A percentile compares a stretch with the other conserved stretches of the same genome.
Evolutionary conservation across 495 filamentous ascomycete species (phyloP).

Genomic region (Neurospora sp.): DNA sequence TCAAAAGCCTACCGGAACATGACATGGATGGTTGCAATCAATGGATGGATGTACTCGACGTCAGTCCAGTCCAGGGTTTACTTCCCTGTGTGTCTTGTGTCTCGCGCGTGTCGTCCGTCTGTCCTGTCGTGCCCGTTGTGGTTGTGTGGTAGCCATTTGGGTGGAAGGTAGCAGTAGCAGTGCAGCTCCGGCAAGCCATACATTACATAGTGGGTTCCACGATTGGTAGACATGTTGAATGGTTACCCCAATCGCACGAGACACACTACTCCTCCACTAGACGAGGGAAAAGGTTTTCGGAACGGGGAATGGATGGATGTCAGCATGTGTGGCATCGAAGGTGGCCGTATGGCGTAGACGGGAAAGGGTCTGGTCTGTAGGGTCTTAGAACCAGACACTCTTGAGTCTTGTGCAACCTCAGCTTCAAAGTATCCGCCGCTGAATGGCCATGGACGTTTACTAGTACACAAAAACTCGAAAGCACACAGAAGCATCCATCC

Average conservation of each 20-base stretch:
- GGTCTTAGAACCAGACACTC: not conserved
- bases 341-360: not conserved
- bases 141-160: not conserved
- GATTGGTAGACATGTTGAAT: not conserved
- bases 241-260: not conserved
- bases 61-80: not conserved
- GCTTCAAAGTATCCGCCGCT: not conserved
- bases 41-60: not conserved
- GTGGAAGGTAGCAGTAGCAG: not conserved
- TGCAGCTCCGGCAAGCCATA: not conserved
- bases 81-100: not conserved
- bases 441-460: not conserved
- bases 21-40: not conserved
- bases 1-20: not conserved
- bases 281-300: not conserved
- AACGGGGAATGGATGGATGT: not conserved
- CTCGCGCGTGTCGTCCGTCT: not conserved
- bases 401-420: not conserved
- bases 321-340: not conserved
- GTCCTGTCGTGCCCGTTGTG: not conserved
- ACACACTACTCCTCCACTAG: not conserved
- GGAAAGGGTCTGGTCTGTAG: not conserved
- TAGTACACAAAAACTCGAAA: not conserved
- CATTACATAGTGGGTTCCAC: not conserved
- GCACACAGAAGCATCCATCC: not conserved